Evolutionary conservation across 305 asterid genomes (phyloP).

Genomic region (Rubia balearica): DNA sequence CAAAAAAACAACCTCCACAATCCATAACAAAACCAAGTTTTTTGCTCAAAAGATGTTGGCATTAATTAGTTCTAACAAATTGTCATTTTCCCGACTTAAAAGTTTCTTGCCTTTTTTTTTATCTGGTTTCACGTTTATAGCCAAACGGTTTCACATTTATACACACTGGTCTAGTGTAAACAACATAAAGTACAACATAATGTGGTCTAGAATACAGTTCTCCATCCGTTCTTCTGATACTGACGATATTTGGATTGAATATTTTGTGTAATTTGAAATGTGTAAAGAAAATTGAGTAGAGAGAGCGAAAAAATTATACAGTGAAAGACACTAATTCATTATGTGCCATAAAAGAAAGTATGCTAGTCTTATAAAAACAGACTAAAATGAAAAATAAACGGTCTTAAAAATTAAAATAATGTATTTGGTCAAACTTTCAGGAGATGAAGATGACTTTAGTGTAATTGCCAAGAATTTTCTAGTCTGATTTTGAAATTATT

Average conservation of each 20-base stretch:
- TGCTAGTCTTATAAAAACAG: no score
- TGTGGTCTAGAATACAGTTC: neutral
- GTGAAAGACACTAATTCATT: no score
- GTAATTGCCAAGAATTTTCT: neutral
- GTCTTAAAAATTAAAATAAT: neutral
- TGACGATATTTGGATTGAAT: no score
- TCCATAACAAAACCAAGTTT: slow-evolving; percentile 1
- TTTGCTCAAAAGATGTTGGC: neutral
- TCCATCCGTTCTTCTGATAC: no score
- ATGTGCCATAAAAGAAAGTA: no score
- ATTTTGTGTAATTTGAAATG: no score
- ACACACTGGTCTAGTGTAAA: neutral
- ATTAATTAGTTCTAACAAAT: neutral
- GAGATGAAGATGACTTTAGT: neutral
- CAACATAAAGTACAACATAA: neutral
- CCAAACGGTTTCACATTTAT: neutral
- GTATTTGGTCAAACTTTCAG: neutral
- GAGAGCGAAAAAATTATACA: no score
- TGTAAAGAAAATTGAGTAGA: no score
- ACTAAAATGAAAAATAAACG: neutral
- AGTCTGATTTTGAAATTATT: neutral
- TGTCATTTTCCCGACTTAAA: neutral
- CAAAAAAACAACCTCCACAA: neutral
- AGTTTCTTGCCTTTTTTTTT: neutral
- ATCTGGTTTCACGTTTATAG: neutral